These are phyloP conservation scores for Suillus alpinus DNA, from an alignment of 768 basidiomycete species.

Conservation along the genomic window DNA sequence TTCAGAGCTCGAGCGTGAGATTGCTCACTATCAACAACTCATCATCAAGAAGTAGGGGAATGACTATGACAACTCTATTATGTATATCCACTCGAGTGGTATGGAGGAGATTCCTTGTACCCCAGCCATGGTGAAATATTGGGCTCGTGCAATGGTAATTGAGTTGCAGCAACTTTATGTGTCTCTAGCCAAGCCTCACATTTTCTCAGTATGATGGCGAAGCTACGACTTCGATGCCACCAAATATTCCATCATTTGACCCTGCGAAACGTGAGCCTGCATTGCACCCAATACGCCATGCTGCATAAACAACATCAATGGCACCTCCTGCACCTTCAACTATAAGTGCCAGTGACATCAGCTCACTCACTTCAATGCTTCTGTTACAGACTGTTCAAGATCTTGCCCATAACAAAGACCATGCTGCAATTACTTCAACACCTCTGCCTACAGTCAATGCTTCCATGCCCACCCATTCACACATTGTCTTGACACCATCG, in stretches of 20 bases:
- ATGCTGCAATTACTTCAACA: neutral
- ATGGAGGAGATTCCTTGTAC: neutral
- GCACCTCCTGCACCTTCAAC: neutral
- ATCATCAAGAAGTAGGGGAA: constrained; percentile 7
- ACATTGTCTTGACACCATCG: neutral
- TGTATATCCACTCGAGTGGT: neutral
- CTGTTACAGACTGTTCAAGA: neutral
- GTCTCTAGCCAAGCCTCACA: neutral
- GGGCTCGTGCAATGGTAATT: neutral
- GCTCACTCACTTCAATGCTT: neutral
- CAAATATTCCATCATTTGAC: neutral
- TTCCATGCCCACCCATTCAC: neutral
- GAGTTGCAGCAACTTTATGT: neutral
- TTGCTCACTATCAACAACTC: neutral
- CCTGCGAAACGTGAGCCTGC: neutral
- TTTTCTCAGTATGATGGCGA: neutral
- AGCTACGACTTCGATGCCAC: neutral
- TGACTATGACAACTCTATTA: constrained; percentile 1
- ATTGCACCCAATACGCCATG: neutral
- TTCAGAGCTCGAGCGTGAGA: neutral
- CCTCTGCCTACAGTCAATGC: neutral
- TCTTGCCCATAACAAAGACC: neutral
- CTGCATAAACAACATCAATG: neutral
- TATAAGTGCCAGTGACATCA: neutral
- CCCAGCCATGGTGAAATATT: neutral